Evolutionary conservation across 768 basidiomycete species (phyloP).

Genomic region (Trametopsis cervina): DNA sequence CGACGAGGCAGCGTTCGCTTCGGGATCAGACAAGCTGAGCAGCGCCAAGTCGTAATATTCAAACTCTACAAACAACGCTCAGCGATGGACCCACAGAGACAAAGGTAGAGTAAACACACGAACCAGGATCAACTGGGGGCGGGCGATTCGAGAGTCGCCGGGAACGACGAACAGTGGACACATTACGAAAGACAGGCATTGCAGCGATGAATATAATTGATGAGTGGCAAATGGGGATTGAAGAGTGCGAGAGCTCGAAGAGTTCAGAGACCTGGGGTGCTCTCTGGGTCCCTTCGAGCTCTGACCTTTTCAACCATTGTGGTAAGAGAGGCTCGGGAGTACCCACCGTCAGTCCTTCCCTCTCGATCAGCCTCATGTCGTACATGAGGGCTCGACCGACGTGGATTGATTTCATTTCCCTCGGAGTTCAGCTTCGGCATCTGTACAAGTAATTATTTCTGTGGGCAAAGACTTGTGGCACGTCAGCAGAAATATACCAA

Average conservation of each 20-base stretch:
- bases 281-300: conserved; percentile 5
- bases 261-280: conserved; percentile 6
- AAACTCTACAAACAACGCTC: conserved; percentile 23
- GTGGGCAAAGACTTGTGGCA: no score
- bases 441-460: no score
- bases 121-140: conserved; percentile 19
- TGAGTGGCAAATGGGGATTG: not conserved
- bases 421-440: no score
- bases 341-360: not conserved
- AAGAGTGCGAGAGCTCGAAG: conserved; percentile 9
- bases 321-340: not conserved
- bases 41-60: conserved; percentile 25
- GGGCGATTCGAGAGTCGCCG: conserved; percentile 36
- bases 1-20: not conserved
- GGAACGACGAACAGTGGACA: conserved; percentile 29
- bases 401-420: not conserved
- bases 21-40: conserved; percentile 13
- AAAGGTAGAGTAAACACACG: conserved; percentile 12
- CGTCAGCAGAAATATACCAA: no score
- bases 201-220: no score
- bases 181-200: conserved; percentile 29
- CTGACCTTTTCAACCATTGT: not conserved
- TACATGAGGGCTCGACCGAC: not conserved
- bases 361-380: not conserved
- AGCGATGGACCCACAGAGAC: conserved; percentile 17